Base-by-base conservation (phyloP, 768 basidiomycete genomes). In the Brasilioporus rufonigricans region DNA sequence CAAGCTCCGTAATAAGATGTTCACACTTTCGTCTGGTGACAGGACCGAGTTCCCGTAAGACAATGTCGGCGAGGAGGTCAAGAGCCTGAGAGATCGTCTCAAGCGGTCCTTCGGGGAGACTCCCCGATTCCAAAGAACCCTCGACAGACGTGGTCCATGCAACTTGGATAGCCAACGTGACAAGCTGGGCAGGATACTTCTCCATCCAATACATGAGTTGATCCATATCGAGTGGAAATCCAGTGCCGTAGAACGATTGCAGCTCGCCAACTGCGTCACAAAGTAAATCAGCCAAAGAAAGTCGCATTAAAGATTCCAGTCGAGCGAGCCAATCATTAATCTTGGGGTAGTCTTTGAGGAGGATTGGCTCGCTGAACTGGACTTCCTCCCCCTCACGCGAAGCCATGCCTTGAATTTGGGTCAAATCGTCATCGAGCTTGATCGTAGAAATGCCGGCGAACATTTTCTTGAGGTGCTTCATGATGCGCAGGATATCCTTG, bases 401-500 rank as follows among this genome's bases (percentile, higher is more conserved):
- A 13, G 91, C 84, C 87, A 98, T 96, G 49, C 91, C 94, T 59
- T 87, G 86, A 53, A 98, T 95, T 65, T 88, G 83, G 5, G 91
- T 87, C 58, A 90, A 69, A 44, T 94, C 93, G 18, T 93, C 91
- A 67, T 97, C 92, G 26, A 98, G 79, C 62, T 76, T 80, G 61
- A 98, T 80, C 0, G 93, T 94, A 1, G 93, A 88, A 36, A 99
- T 88, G 26, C 97, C 97, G 21, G 97, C 97, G 73, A 99, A 99
- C 97, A 99, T 99, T 81, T 99, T 99, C 79, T 98, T 98, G 56
- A 99, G 80, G 75, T 98, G 97, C 64, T 99, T 99, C 92, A 97
- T 93, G 72, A 98, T 91, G 36, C 97, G 89, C 41, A 93, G 74
- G 62, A 98, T 97, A 66, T 98, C 95, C 72, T 98, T 99, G 81